Evolutionary conservation across 345 rosid genomes (phyloP), one percentile per base, ranked within the genome.

Genomic region (Brassica cretica): DNA sequence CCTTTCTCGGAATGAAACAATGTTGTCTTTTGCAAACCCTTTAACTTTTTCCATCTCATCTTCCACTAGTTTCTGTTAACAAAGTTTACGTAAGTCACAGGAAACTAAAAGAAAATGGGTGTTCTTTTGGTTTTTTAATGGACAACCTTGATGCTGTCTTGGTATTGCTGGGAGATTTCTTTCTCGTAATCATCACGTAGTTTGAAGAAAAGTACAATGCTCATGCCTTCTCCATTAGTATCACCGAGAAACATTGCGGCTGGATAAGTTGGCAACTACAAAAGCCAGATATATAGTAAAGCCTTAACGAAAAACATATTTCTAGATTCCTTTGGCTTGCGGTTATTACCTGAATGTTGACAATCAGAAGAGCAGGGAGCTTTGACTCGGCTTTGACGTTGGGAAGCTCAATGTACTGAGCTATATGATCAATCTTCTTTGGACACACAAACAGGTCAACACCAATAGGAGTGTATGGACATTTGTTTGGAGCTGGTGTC

Each of bases 191-290:
- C 85, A n/a, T 94, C 95, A 1, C 85, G 78, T 70, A 88, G 68
- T 83, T 86, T 92, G 72, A 94, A 94, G 69, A 91, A 91, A 51
- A 94, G 84, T 51, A 94, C 91, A 19, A 94, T 92, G 76, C 97
- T 94, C 93, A 94, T 84, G 46, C 98, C 97, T 88, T 92, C 98
- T 5, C 98, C 98, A 77, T 89, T 88, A 18, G 82, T 86, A 66
- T 90, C 97, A 2, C 97, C 97, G 21, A 87, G 88, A 77, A 94
- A 94, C 92, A 94, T 86, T 30, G 95, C 85, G 12, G 93, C 90
- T 32, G 97, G 98, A 85, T 92, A 94, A 29, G 95, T 91, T 37
- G 98, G 98, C 72, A 94, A 84, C 98, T 94, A 88, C 18, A 87
- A 8, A 79, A 83, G 70, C 89, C 91, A 18, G 35, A 12, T 41